Evolutionary conservation across 495 filamentous ascomycete species (phyloP), one percentile per base, ranked within the genome.

Genomic region (Penicillium herquei): DNA sequence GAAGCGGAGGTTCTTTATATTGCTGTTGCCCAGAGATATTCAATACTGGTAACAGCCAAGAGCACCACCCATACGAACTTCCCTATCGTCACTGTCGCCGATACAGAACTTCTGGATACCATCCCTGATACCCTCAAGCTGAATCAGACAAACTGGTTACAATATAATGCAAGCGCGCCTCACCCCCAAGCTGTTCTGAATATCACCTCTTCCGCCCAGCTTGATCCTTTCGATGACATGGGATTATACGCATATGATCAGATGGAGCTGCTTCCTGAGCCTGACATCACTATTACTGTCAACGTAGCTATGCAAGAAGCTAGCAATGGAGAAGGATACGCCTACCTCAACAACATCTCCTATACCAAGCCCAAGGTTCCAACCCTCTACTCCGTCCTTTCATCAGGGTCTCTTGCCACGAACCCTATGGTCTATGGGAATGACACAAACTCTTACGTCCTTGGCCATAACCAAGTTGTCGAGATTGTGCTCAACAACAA

Each of bases 401-500:
- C 83, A 0, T 74, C 87, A 7, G 88, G 87, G 14, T 26, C 80
- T 3, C 64, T 79, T 17, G 83, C 87, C 9, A 83, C 79, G 6
- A 78, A 95, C 60, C 70, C 85, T 2, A 56, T 59, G 9, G 75
- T 96, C 18, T 96, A 96, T 68, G 91, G 91, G 21, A 73, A 75
- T 18, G 85, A 85, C 70, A 88, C 87, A 7, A 80, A 94, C 62
- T 63, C 86, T 0, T 82, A 85, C 57, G 74, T 95, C 7, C 78
- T 95, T 0, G 74, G 84, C 0, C 81, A 87, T 46, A 79, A 79
- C 43, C 73, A 94, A 21, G 70, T 90, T 6, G 79, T 95, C 41
- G 87, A 96, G 45, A 85, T 96, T 37, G 72, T 92, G 16, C 65
- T 96, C 8, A 94, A 94, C 81, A 96, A 94, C 18, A 59, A 40